Evolutionary conservation across 176 grass and related monocot genomes (phyloP).

Genomic region (Areca catechu): DNA sequence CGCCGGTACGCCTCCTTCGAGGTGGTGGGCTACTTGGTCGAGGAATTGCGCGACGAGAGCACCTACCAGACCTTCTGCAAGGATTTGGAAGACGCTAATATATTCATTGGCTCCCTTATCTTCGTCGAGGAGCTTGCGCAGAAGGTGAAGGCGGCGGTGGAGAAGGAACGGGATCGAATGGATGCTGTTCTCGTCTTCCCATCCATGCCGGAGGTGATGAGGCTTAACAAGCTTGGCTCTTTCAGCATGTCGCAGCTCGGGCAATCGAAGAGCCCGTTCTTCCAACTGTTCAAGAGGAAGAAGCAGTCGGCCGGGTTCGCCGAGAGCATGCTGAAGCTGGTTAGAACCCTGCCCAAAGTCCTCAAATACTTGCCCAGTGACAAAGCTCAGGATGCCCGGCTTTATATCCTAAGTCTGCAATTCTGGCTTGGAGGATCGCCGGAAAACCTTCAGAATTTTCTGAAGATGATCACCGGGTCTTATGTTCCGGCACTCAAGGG

Average conservation of each 20-base stretch:
- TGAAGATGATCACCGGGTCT: slow-evolving; percentile 87
- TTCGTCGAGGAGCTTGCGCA: slow-evolving; percentile 98
- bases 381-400: slow-evolving; percentile 97
- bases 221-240: slow-evolving; percentile 96
- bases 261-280: slow-evolving; percentile 98
- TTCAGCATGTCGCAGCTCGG: slow-evolving; percentile 99
- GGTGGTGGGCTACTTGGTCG: slow-evolving; percentile 87
- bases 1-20: slow-evolving; percentile 60
- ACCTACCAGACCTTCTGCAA: slow-evolving; percentile 68
- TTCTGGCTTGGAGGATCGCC: slow-evolving; percentile 99
- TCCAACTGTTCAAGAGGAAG: slow-evolving; percentile 99
- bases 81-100: slow-evolving; percentile 75
- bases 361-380: slow-evolving; percentile 97
- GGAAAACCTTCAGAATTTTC: slow-evolving; percentile 90
- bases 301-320: slow-evolving; percentile 70
- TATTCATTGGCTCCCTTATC: slow-evolving; percentile 98
- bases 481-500: slow-evolving; percentile 61
- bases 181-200: slow-evolving; percentile 97
- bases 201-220: slow-evolving; percentile 98
- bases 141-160: slow-evolving; percentile 73
- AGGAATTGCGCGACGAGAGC: slow-evolving; percentile 76
- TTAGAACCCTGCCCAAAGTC: slow-evolving; percentile 91
- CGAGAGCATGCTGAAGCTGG: slow-evolving; percentile 98
- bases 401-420: slow-evolving; percentile 96
- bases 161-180: slow-evolving; percentile 69